phyloP scores from a whole-genome alignment of 441 rosid species.

The Populus tomentosa region DNA sequence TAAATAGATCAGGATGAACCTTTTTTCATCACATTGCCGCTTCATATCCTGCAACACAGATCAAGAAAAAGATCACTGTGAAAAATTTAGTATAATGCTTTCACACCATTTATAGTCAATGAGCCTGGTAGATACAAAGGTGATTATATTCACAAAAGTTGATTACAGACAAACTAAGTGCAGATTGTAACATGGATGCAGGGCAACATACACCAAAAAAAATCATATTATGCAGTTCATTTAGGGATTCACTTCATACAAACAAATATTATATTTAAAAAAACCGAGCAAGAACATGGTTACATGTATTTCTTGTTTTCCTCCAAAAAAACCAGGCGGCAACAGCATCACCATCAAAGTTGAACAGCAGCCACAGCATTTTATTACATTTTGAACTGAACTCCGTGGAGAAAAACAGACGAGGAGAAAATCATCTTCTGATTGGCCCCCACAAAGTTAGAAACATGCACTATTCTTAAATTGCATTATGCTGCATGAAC shows the following conservation, averaged over 20 bases:
- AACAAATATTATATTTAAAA: no score
- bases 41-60: constrained; percentile 85
- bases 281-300: not conserved
- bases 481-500: not conserved
- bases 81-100: constrained; percentile 4
- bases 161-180: not conserved
- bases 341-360: not conserved
- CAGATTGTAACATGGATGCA: not conserved
- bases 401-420: not conserved
- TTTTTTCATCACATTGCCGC: constrained; percentile 94
- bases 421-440: not conserved
- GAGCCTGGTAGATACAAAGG: not conserved
- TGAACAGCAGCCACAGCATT: not conserved
- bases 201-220: not conserved
- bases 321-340: not conserved
- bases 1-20: constrained; percentile 35
- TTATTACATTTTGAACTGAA: not conserved
- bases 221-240: no score
- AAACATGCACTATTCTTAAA: not conserved
- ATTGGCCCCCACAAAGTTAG: not conserved
- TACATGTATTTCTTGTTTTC: not conserved
- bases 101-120: not conserved
- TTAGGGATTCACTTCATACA: no score
- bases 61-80: constrained; percentile 19
- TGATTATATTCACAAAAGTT: not conserved